Percentiles rank a stretch among this genome's conserved stretches.
These are phyloP conservation scores for Fallopia convolvulus DNA, from an alignment of 148 eudicot species.

Conservation along the genomic window DNA sequence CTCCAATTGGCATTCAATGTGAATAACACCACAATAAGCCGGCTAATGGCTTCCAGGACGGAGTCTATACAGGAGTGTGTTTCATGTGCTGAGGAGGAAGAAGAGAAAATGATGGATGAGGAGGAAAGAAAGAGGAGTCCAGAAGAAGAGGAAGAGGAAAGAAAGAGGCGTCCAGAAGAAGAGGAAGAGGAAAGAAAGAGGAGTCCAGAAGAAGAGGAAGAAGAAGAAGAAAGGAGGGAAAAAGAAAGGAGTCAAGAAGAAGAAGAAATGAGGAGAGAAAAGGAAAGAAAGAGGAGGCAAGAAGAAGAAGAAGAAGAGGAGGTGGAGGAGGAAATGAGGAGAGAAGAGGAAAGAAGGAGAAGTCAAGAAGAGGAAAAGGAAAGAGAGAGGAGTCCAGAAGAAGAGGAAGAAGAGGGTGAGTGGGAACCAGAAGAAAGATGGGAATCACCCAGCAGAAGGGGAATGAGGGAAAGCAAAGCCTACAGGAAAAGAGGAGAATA, in stretches of 20 bases:
- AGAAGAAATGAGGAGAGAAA: conserved; percentile 21
- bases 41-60: conserved; percentile 30
- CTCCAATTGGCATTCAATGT: conserved; percentile 51
- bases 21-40: conserved; percentile 30
- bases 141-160: conserved; percentile 21
- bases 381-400: conserved; percentile 15
- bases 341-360: conserved; percentile 25
- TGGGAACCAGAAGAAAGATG: neutral
- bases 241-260: neutral
- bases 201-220: neutral
- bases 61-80: conserved; percentile 54
- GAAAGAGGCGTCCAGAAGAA: neutral
- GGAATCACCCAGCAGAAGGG: conserved; percentile 4
- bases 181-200: conserved; percentile 20
- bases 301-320: conserved; percentile 46
- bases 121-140: conserved; percentile 18
- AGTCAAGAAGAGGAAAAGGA: conserved; percentile 46
- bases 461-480: neutral
- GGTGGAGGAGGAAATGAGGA: conserved; percentile 33
- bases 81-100: conserved; percentile 77
- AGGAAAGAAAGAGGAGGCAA: conserved; percentile 20
- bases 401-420: conserved; percentile 23
- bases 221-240: conserved; percentile 19
- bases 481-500: no score
- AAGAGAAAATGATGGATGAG: conserved; percentile 37